Conservation (phyloP, 1,284 basidiomycete genomes). For the Boletus sp. region DNA sequence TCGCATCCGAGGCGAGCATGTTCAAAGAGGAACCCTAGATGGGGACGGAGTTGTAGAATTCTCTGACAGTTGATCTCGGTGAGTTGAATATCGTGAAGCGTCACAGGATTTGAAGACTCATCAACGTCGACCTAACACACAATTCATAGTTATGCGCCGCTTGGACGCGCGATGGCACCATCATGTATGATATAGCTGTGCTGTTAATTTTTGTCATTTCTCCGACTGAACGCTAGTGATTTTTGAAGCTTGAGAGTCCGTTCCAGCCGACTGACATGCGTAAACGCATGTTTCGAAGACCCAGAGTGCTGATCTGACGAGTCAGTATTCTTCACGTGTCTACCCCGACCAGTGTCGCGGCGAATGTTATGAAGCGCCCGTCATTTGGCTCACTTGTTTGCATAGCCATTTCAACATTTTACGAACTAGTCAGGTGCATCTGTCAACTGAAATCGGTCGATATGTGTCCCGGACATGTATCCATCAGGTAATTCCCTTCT, state of each 20-base stretch:
- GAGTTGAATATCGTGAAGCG: conserved; percentile 2
- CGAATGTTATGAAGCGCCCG: neutral
- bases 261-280: neutral
- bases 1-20: conserved; percentile 69
- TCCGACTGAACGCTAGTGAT: neutral
- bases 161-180: neutral
- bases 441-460: too few relatives aligned
- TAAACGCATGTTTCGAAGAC: neutral
- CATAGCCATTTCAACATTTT: neutral
- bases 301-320: neutral
- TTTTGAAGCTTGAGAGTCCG: neutral
- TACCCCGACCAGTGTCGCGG: too few relatives aligned
- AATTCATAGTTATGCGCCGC: neutral
- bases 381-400: conserved; percentile 1
- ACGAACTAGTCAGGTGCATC: too few relatives aligned
- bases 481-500: too few relatives aligned
- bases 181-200: conserved; percentile 17
- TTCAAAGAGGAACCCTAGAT: conserved; percentile 54
- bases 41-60: conserved; percentile 43
- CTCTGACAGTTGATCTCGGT: conserved; percentile 16
- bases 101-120: neutral
- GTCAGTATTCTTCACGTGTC: neutral
- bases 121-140: neutral
- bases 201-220: neutral
- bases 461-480: too few relatives aligned